Conservation (phyloP, 1,284 basidiomycete genomes). For the Nidula niveotomentosa region DNA sequence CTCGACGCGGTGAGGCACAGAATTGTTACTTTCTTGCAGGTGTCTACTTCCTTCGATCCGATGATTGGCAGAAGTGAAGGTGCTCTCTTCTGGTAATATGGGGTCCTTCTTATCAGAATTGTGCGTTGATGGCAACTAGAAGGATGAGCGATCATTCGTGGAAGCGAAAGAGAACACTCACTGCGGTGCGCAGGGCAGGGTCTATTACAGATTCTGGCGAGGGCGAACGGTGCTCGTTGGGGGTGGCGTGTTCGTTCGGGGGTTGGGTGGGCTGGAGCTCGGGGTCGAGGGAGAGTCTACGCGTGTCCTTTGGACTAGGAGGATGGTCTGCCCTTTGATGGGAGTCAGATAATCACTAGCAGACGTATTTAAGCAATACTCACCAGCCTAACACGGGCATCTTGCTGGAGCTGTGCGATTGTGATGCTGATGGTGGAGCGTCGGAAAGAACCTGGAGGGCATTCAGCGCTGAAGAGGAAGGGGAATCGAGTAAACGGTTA, state of each 20-base stretch:
- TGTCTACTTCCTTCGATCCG: background rate
- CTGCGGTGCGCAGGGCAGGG: slow-evolving; percentile 19
- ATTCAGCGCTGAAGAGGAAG: slow-evolving; percentile 13
- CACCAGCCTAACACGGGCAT: slow-evolving; percentile 29
- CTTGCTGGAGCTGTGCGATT: slow-evolving; percentile 7
- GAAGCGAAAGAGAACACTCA: slow-evolving; percentile 8
- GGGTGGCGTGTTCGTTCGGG: background rate
- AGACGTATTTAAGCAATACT: slow-evolving; percentile 16
- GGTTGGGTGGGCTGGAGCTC: background rate
- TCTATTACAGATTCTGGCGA: slow-evolving; percentile 21
- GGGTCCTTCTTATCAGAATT: slow-evolving; percentile 12
- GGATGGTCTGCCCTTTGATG: slow-evolving; percentile 12
- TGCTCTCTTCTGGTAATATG: background rate
- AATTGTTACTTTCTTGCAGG: slow-evolving; percentile 3
- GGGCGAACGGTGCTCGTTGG: slow-evolving; percentile 4
- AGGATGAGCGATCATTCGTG: background rate
- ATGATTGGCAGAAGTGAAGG: slow-evolving; percentile 1
- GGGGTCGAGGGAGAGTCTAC: background rate
- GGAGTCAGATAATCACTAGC: slow-evolving; percentile 5
- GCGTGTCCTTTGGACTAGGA: background rate
- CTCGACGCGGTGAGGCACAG: slow-evolving; percentile 48
- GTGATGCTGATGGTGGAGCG: slow-evolving; percentile 12
- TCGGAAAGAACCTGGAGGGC: slow-evolving; percentile 9
- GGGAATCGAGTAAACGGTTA: background rate
- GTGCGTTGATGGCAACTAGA: slow-evolving; percentile 9